A percentile compares a stretch with the other conserved stretches of the same genome.
Conservation (phyloP, 2,329 filamentous ascomycete genomes). For the Xylariaceae sp. region DNA sequence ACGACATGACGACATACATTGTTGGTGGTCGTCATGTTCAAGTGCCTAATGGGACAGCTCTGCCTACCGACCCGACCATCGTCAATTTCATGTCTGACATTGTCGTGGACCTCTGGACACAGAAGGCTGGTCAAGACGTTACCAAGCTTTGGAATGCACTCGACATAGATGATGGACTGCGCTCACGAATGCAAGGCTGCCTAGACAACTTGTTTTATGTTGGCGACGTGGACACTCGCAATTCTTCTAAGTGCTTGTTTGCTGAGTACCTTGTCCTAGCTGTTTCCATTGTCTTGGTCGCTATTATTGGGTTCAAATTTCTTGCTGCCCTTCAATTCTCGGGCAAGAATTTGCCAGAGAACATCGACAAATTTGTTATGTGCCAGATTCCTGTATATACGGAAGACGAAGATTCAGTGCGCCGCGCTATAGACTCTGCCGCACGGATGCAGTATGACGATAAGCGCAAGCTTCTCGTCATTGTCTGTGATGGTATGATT, state of each 20-base stretch:
- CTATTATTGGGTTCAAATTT: slow-evolving; percentile 92
- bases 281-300: slow-evolving; percentile 74
- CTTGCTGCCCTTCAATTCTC: slow-evolving; percentile 93
- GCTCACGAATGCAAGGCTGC: slow-evolving; percentile 71
- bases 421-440: slow-evolving; percentile 93
- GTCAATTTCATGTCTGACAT: slow-evolving; percentile 76
- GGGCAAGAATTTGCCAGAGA: slow-evolving; percentile 85
- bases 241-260: slow-evolving; percentile 79
- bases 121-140: slow-evolving; percentile 72
- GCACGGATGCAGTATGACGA: slow-evolving; percentile 96
- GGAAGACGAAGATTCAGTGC: slow-evolving; percentile 94
- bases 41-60: slow-evolving; percentile 49
- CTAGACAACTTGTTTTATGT: slow-evolving; percentile 94
- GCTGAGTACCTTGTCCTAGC: slow-evolving; percentile 84
- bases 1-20: slow-evolving; percentile 84
- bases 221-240: slow-evolving; percentile 85
- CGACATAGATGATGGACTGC: slow-evolving; percentile 51
- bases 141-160: slow-evolving; percentile 78
- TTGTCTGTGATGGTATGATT: slow-evolving; percentile 98
- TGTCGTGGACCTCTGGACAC: slow-evolving; percentile 73
- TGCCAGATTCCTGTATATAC: slow-evolving; percentile 97
- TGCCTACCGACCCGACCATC: slow-evolving; percentile 45
- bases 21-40: slow-evolving; percentile 66
- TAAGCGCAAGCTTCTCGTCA: slow-evolving; percentile 89
- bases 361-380: slow-evolving; percentile 97